Percentiles rank a stretch among this genome's conserved stretches.
phyloP scores from a whole-genome alignment of 768 basidiomycete species.

The Hygrophorus russula region DNA sequence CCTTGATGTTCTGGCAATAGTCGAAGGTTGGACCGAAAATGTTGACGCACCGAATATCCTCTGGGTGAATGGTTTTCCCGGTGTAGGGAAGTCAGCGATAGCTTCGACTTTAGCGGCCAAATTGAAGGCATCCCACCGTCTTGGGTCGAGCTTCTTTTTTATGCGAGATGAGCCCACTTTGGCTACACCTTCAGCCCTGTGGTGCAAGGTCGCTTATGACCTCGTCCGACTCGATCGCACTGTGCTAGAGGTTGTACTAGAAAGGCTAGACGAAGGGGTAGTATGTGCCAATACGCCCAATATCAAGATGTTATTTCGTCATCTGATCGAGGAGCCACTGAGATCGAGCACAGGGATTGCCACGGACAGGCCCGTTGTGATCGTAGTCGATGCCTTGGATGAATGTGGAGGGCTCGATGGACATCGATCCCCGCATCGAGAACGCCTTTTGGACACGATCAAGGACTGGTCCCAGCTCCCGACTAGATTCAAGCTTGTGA shows the following conservation, averaged over 20 bases:
- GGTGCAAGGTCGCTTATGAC: not conserved
- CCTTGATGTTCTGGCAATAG: too few species aligned
- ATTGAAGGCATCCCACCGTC: not conserved
- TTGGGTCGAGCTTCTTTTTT: not conserved
- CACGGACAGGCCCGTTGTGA: too few species aligned
- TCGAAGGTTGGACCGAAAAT: not conserved
- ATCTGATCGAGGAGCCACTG: conserved; percentile 3
- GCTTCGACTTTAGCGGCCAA: not conserved
- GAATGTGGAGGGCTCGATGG: too few species aligned
- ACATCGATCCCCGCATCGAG: too few species aligned
- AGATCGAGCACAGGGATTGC: not conserved
- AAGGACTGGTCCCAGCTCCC: conserved; percentile 2
- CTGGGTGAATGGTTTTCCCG: too few species aligned
- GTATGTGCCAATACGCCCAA: conserved; percentile 9
- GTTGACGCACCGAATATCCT: not conserved
- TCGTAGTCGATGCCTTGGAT: conserved; percentile 8
- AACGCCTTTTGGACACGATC: too few species aligned
- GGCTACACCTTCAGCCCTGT: not conserved
- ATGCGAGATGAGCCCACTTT: not conserved
- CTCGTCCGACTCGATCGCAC: not conserved
- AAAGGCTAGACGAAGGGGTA: conserved; percentile 9
- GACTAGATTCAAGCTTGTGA: too few species aligned
- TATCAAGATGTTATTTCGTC: conserved; percentile 8
- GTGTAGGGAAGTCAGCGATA: not conserved
- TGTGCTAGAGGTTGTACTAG: not conserved